These are phyloP conservation scores for Globisporangium viniferum DNA, from an alignment of 352 stramenopile species.

Conservation along the genomic window DNA sequence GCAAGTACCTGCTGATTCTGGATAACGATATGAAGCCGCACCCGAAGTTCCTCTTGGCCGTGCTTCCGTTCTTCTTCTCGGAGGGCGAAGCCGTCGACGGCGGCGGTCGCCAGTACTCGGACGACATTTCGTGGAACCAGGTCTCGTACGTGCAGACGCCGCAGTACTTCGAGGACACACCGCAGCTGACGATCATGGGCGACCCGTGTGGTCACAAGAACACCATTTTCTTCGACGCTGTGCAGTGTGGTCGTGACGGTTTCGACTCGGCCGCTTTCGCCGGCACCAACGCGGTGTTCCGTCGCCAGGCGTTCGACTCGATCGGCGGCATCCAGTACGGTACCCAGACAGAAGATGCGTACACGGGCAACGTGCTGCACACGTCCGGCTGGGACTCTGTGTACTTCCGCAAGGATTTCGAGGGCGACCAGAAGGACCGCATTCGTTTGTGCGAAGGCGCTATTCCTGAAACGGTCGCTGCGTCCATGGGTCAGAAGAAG, in stretches of 20 bases:
- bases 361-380: constrained; percentile 82
- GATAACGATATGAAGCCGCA: constrained; percentile 93
- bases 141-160: constrained; percentile 88
- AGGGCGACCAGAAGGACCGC: constrained; percentile 80
- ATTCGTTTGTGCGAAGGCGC: constrained; percentile 84
- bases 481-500: constrained; percentile 83
- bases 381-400: constrained; percentile 83
- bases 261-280: constrained; percentile 87
- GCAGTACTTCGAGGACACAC: constrained; percentile 88
- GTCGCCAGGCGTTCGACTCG: constrained; percentile 86
- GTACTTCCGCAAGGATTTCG: constrained; percentile 90
- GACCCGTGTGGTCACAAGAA: constrained; percentile 89
- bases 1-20: constrained; percentile 89
- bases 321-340: constrained; percentile 89
- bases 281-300: constrained; percentile 88
- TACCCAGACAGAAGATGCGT: constrained; percentile 90
- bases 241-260: constrained; percentile 84
- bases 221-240: constrained; percentile 89
- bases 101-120: constrained; percentile 80
- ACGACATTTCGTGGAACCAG: constrained; percentile 89
- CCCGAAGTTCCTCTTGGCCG: constrained; percentile 82
- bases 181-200: constrained; percentile 82
- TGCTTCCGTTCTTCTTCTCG: constrained; percentile 89
- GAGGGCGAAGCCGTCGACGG: constrained; percentile 84
- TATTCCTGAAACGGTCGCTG: constrained; percentile 80